These are phyloP conservation scores for Guyanaporus albipodus DNA, from an alignment of 768 basidiomycete genomes.

Conservation along the genomic window DNA sequence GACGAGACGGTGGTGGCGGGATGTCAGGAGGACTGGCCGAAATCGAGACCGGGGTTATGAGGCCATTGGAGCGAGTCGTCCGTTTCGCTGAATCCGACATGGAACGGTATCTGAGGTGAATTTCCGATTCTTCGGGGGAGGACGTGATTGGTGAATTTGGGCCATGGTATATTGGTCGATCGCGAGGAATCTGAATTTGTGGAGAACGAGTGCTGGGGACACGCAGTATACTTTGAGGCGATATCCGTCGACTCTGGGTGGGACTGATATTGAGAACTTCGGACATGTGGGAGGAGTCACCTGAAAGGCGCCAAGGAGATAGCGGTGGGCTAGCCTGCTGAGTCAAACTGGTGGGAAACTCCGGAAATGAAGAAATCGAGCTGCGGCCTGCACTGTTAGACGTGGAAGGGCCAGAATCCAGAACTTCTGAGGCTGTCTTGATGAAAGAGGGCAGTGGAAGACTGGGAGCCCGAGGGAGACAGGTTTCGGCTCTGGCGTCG, in stretches of 20 bases:
- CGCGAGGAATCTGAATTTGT: slow-evolving; percentile 15
- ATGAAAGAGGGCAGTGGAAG: slow-evolving; percentile 21
- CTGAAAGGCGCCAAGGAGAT: slow-evolving; percentile 1
- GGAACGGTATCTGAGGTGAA: slow-evolving; percentile 2
- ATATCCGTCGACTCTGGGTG: neutral
- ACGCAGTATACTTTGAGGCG: slow-evolving; percentile 2
- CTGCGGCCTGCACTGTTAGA: neutral
- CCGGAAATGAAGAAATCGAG: neutral
- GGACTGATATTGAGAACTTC: neutral
- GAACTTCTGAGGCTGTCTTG: neutral
- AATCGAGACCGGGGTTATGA: slow-evolving; percentile 7
- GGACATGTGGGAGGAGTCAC: slow-evolving; percentile 1
- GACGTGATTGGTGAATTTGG: slow-evolving; percentile 13
- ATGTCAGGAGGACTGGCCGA: slow-evolving; percentile 3
- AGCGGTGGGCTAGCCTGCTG: neutral
- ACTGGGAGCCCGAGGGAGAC: slow-evolving; percentile 23
- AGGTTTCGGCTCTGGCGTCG: slow-evolving; percentile 30
- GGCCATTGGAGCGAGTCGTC: neutral
- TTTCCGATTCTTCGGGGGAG: slow-evolving; percentile 17
- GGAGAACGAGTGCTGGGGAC: neutral
- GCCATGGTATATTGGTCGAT: neutral
- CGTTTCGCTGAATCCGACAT: neutral
- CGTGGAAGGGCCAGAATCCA: neutral
- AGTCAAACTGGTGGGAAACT: neutral
- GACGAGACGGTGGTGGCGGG: neutral